Conservation (phyloP, 2,329 filamentous ascomycete genomes). For the Curvularia sp. region DNA sequence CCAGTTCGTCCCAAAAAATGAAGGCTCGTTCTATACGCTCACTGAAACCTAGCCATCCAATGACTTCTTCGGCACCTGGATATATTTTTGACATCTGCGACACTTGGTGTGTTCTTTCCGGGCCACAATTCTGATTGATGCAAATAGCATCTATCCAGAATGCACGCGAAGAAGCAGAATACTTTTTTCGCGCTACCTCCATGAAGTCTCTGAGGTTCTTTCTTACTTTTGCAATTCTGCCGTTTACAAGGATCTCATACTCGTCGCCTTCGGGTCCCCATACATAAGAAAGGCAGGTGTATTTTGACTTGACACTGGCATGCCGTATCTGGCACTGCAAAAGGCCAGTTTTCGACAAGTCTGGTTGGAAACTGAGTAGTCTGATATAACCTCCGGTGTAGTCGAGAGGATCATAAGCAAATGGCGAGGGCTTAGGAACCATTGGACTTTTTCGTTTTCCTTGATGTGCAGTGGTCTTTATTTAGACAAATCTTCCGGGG, state of each 20-base stretch:
- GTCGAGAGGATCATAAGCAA: conserved; percentile 7
- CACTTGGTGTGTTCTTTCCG: background rate
- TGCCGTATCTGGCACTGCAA: background rate
- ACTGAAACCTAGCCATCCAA: background rate
- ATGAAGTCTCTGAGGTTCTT: conserved; percentile 20
- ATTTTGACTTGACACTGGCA: background rate
- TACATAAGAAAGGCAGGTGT: conserved; percentile 22
- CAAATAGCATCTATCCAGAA: conserved; percentile 41
- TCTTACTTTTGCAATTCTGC: conserved; percentile 8
- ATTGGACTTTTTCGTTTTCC: background rate
- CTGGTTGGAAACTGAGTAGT: conserved; percentile 8
- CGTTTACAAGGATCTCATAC: conserved; percentile 9
- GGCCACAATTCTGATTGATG: conserved; percentile 26
- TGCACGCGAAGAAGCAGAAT: background rate
- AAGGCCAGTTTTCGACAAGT: conserved; percentile 1
- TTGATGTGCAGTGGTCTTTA: background rate
- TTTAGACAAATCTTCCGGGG: background rate
- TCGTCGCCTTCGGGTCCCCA: conserved; percentile 11
- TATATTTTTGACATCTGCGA: background rate
- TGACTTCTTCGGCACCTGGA: background rate
- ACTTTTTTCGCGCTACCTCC: background rate
- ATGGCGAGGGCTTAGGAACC: background rate
- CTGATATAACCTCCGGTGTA: conserved; percentile 10
- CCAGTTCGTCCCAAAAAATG: background rate
- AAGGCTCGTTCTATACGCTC: background rate